These are phyloP conservation scores for Madurella fahalii DNA, from an alignment of 2,329 filamentous ascomycete species.

Conservation along the genomic window DNA sequence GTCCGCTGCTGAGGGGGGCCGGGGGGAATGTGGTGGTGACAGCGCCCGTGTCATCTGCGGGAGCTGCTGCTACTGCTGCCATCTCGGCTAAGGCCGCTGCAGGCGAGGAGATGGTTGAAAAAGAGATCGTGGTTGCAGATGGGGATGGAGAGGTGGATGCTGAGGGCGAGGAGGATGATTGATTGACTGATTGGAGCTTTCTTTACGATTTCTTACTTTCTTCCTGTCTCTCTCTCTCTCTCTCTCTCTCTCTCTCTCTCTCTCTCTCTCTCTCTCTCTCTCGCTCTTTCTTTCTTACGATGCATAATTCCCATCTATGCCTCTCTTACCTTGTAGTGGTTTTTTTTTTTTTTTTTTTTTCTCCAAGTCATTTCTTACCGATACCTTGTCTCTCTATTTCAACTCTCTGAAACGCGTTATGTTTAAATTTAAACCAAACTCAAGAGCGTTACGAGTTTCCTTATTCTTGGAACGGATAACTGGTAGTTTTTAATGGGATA, in stretches of 20 bases:
- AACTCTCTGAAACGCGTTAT: no score
- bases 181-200: background rate
- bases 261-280: background rate
- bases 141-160: background rate
- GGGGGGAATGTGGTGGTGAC: slow-evolving; percentile 9
- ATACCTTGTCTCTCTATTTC: background rate
- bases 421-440: no score
- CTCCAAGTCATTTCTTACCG: background rate
- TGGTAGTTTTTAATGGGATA: no score
- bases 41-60: background rate
- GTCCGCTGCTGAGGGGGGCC: slow-evolving; percentile 25
- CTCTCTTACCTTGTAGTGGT: background rate
- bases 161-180: background rate
- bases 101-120: background rate
- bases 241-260: background rate
- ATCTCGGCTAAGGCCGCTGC: background rate
- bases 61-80: no score
- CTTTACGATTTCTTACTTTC: background rate
- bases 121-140: background rate
- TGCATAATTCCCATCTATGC: slow-evolving; percentile 6
- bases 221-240: background rate
- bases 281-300: slow-evolving; percentile 3
- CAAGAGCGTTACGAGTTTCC: no score
- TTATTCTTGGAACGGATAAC: no score
- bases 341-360: no score